Evolutionary conservation across 2,329 filamentous ascomycete species (phyloP).

Genomic region (Penicillium brasilianum): DNA sequence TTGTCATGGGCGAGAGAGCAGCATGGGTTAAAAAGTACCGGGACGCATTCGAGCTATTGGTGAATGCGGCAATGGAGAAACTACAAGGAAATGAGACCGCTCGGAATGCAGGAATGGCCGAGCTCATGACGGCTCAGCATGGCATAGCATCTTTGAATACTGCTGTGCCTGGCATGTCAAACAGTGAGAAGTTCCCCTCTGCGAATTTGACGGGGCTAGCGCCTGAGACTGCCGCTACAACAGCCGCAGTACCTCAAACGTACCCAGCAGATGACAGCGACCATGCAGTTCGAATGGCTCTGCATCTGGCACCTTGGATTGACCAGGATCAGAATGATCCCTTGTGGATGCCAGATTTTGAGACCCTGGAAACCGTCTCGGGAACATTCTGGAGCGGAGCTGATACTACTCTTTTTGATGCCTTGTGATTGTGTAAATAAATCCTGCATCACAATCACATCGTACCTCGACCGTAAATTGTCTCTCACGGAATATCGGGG

Average conservation of each 20-base stretch:
- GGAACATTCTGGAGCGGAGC: constrained; percentile 37
- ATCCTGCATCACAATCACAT: no score
- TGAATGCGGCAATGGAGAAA: constrained; percentile 55
- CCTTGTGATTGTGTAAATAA: constrained; percentile 25
- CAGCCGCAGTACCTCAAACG: constrained; percentile 5
- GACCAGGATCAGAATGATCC: constrained; percentile 43
- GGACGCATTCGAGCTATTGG: constrained; percentile 55
- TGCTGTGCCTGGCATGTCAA: constrained; percentile 23
- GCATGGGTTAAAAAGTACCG: constrained; percentile 56
- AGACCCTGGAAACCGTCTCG: constrained; percentile 41
- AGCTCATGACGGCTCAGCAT: constrained; percentile 48
- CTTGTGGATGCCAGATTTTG: constrained; percentile 49
- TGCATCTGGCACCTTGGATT: constrained; percentile 48
- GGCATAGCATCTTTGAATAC: constrained; percentile 21
- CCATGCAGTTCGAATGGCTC: constrained; percentile 45
- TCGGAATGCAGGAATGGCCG: constrained; percentile 44
- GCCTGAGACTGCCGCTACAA: constrained; percentile 14
- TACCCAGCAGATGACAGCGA: constrained; percentile 34
- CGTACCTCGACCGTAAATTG: neutral
- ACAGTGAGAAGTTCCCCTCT: constrained; percentile 22
- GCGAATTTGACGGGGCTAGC: constrained; percentile 18
- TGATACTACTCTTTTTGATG: constrained; percentile 37
- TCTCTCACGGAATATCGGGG: constrained; percentile 13
- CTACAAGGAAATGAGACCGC: constrained; percentile 46
- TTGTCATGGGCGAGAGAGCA: constrained; percentile 57